phyloP scores from a whole-genome alignment of 345 rosid species.

The Gossypium sturtianum region DNA sequence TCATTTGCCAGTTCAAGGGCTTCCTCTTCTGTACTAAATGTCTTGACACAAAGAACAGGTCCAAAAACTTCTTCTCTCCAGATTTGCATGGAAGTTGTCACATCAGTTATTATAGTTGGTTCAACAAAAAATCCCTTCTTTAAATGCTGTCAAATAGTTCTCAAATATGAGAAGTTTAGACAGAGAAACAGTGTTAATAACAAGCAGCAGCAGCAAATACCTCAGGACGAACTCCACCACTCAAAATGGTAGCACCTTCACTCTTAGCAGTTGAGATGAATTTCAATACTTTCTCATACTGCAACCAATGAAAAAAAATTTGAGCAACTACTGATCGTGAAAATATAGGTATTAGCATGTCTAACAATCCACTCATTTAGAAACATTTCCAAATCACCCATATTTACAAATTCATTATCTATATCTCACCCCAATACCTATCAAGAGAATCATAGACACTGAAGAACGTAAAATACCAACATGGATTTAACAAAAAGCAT shows the following conservation, averaged over 20 bases:
- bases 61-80: conserved; percentile 99
- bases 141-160: conserved; percentile 51
- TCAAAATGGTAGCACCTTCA: conserved; percentile 86
- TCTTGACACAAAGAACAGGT: conserved; percentile 86
- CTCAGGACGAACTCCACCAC: conserved; percentile 80
- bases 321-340: conserved; percentile 7
- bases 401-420: neutral
- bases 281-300: conserved; percentile 73
- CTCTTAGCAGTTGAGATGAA: conserved; percentile 75
- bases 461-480: neutral
- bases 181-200: neutral
- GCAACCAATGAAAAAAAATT: conserved; percentile 23
- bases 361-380: neutral
- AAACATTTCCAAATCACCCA: neutral
- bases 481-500: neutral
- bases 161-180: conserved; percentile 12
- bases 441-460: neutral
- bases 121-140: conserved; percentile 77
- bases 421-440: neutral
- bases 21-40: conserved; percentile 88
- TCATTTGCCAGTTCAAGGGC: conserved; percentile 93
- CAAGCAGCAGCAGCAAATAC: conserved; percentile 29
- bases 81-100: conserved; percentile 85
- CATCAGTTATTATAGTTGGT: conserved; percentile 73
- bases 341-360: neutral